These are phyloP conservation scores for Deuterostichococcus epilithicus DNA, from an alignment of 139 green algal species.

Conservation along the genomic window DNA sequence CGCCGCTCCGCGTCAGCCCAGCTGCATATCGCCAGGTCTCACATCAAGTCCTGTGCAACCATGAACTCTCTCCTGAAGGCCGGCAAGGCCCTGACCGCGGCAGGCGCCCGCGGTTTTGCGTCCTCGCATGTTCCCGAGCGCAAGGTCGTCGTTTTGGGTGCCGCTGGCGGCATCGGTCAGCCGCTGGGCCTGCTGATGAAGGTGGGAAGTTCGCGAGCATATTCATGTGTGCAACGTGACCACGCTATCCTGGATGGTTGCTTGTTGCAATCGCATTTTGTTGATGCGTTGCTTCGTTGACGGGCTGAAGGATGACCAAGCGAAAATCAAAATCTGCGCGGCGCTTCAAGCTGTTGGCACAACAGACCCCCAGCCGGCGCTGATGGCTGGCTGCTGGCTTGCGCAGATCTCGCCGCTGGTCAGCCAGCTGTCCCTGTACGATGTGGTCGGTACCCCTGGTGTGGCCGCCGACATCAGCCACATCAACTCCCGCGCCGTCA, in stretches of 20 bases:
- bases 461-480: conserved; percentile 93
- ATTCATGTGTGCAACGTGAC: background rate
- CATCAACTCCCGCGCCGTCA: conserved; percentile 89
- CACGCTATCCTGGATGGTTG: background rate
- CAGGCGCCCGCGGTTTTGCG: conserved; percentile 18
- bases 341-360: too few relatives aligned
- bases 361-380: conserved; percentile 29
- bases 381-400: conserved; percentile 14
- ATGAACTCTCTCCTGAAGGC: background rate
- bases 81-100: background rate
- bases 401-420: conserved; percentile 72
- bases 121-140: conserved; percentile 28
- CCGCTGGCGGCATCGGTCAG: conserved; percentile 89
- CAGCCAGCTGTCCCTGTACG: conserved; percentile 76
- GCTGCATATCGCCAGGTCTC: too few relatives aligned
- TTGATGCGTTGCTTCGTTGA: background rate
- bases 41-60: too few relatives aligned
- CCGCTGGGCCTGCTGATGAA: conserved; percentile 94
- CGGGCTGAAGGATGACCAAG: too few relatives aligned
- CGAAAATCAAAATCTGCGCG: too few relatives aligned
- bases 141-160: conserved; percentile 86
- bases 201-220: conserved; percentile 24
- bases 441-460: conserved; percentile 83
- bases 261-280: background rate
- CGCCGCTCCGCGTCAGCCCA: too few relatives aligned